Evolutionary conservation across 331 rosid genomes (phyloP), one percentile per base, ranked within the genome.

Genomic region (Cucumis variabilis): DNA sequence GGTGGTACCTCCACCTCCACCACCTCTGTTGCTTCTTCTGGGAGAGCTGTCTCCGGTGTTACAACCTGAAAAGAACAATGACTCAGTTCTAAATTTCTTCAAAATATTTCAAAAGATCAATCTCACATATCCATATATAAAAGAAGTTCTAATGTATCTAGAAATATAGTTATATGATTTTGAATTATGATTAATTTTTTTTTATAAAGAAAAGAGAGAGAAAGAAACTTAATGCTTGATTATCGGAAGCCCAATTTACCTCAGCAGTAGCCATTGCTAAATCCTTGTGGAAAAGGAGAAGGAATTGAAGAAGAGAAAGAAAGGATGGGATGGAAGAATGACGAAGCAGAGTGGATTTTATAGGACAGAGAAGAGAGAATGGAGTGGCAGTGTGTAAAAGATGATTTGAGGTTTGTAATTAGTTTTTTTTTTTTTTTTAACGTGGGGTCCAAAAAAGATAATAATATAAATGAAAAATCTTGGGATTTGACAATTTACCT

Each of bases 261-360:
- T 80, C 84, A 25, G 84, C 68, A 25, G 84, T 80, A 17, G 84
- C 84, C 84, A 55, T 80, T 68, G 1, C 53, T 27, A 27, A 30
- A 80, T 60, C 10, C 46, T 27, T 16, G 4, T 27, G 48, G 21
- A 8, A n/a, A 17, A 20, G 67, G 24, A 55, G 25, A 80, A 80
- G 48, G 19, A 51, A 53, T 80, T 8, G 68, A 80, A 55, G 69
- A 14, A 80, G 69, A 55, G 46, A 19, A 80, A 80, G 85, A 80
- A 80, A 58, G 24, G 16, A 50, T 80, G 85, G 85, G 85, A 80
- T 80, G 85, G 85, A 80, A 58, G 27, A 55, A 80, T 28, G 85
- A 28, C 19, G 85, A 19, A 58, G 69, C 25, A 55, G 69, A 55
- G 27, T 80, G 16, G 85, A 0, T 80, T 80, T 17, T 80, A 80